These are phyloP conservation scores for Solanum verrucosum DNA, from an alignment of 257 asterid species.

Conservation along the genomic window DNA sequence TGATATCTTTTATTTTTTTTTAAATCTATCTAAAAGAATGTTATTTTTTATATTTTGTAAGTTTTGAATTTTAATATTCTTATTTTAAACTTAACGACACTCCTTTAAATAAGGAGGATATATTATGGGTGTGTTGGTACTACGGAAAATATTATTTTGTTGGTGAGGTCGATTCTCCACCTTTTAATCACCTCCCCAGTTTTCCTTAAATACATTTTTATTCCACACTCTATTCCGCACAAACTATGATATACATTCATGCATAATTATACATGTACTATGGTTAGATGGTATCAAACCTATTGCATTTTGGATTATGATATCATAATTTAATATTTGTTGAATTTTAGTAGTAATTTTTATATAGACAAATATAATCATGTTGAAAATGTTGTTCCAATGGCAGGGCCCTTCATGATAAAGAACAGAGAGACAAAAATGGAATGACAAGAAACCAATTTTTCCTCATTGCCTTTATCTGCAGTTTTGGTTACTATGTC, in stretches of 20 bases:
- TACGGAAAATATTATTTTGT: too few species aligned
- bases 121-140: too few species aligned
- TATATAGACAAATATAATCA: background rate
- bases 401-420: slow-evolving; percentile 87
- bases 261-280: background rate
- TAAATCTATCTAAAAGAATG: too few species aligned
- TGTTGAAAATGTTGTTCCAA: background rate
- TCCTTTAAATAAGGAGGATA: too few species aligned
- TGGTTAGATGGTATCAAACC: background rate
- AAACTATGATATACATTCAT: background rate
- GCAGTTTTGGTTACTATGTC: slow-evolving; percentile 87
- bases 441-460: slow-evolving; percentile 70
- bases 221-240: background rate
- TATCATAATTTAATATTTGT: background rate
- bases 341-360: background rate
- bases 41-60: too few species aligned
- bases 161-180: background rate
- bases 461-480: slow-evolving; percentile 72
- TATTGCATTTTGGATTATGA: background rate
- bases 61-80: too few species aligned
- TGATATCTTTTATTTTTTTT: too few species aligned
- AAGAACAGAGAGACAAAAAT: slow-evolving; percentile 62
- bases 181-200: background rate
- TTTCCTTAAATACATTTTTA: background rate
- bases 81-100: too few species aligned